Evolutionary conservation across 2,329 filamentous ascomycete species (phyloP), one percentile per base, ranked within the genome.

Genomic region (Penicillium occitanis): DNA sequence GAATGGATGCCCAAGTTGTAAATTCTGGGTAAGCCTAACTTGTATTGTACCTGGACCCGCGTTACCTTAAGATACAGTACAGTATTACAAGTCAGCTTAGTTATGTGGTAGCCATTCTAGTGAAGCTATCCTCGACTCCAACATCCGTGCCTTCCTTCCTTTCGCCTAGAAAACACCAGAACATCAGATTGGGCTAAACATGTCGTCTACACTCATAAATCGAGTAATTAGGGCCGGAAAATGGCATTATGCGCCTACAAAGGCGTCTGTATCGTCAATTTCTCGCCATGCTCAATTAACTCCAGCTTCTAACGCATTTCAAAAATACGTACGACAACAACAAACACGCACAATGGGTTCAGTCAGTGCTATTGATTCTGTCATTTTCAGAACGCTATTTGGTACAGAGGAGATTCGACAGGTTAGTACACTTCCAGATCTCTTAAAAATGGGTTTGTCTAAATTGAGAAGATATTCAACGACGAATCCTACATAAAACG

Each of bases 351-450:
- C 30, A 94, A 86, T 33, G 46, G 71, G 72, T 48, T 73, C 71
- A 13, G 71, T 74, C 63, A 69, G 68, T 60, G 68, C 69, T 5
- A 80, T 85, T 61, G 83, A 86, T 70, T 85, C 83, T 5, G 76
- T 78, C 8, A 78, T 86, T 19, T 85, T 85, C 69, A 78, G 82
- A 2, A 83, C 81, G 7, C 72, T 85, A 0, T 85, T 85, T 65
- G 83, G 83, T 10, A 85, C 82, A 1, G 78, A 84, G 4, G 82
- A 84, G 68, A 82, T 84, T 48, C 79, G 83, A 40, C 76, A 71
- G 55, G 70, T 72, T 25, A 37, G 53, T 57, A 48, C 5, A 63
- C 25, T n/a, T 55, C 25, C 17, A 10, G 33, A 42, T 40, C n/a
- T 4, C 0, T 14, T 48, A 5, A 3, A 3, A 62, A 50, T 25